Evolutionary conservation across 495 filamentous ascomycete species (phyloP).

Genomic region (Penicillium samsonianum): DNA sequence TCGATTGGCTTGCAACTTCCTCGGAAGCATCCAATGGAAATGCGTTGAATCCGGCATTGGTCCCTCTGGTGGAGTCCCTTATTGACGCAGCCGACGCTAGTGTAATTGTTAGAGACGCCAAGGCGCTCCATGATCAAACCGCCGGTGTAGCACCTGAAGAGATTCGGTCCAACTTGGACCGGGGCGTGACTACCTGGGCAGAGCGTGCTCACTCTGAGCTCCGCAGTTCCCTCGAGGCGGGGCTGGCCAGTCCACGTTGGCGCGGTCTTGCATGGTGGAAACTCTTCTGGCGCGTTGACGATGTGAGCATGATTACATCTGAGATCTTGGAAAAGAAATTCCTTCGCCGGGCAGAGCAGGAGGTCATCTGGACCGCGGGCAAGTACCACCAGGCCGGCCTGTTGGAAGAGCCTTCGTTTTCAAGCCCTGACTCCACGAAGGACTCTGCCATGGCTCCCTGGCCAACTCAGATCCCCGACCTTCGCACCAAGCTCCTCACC

Average conservation of each 20-base stretch:
- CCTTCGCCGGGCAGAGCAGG: slow-evolving; percentile 71
- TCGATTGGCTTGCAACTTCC: slow-evolving; percentile 64
- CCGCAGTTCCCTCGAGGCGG: slow-evolving; percentile 69
- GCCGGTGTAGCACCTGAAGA: slow-evolving; percentile 40
- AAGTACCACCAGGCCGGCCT: slow-evolving; percentile 71
- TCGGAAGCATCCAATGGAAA: slow-evolving; percentile 45
- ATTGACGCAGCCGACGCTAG: slow-evolving; percentile 57
- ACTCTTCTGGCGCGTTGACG: slow-evolving; percentile 90
- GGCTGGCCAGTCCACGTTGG: slow-evolving; percentile 72
- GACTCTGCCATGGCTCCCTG: slow-evolving; percentile 32
- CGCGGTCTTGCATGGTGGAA: slow-evolving; percentile 86
- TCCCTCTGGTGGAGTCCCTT: slow-evolving; percentile 65
- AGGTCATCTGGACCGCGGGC: slow-evolving; percentile 77
- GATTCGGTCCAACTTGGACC: slow-evolving; percentile 53
- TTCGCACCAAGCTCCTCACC: slow-evolving; percentile 56
- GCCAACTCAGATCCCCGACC: slow-evolving; percentile 47
- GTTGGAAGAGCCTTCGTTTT: slow-evolving; percentile 26
- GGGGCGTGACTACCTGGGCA: slow-evolving; percentile 68
- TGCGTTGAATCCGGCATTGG: slow-evolving; percentile 60
- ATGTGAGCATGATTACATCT: slow-evolving; percentile 76
- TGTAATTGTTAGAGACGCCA: slow-evolving; percentile 52
- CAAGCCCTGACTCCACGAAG: slow-evolving; percentile 14
- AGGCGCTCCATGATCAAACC: slow-evolving; percentile 36
- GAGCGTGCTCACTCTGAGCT: slow-evolving; percentile 81
- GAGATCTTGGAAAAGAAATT: slow-evolving; percentile 76